Evolutionary conservation across 805 yeast genomes (phyloP).

Genomic region (Ogataea pini): DNA sequence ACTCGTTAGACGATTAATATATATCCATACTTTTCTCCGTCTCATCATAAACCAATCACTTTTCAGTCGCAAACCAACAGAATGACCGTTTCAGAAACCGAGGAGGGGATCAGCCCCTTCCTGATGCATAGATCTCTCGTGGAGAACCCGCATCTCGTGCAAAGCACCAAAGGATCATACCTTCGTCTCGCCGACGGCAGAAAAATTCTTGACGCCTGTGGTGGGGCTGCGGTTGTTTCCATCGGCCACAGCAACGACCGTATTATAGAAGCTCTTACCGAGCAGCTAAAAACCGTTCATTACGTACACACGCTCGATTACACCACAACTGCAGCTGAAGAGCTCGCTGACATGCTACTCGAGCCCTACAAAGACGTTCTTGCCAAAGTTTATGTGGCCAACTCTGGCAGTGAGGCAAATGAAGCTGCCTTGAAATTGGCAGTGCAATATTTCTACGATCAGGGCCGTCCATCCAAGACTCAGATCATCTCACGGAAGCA

Average conservation of each 20-base stretch:
- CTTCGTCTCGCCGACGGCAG: slow-evolving; percentile 15
- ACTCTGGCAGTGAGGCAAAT: slow-evolving; percentile 75
- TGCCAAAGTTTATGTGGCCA: slow-evolving; percentile 45
- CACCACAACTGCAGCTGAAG: slow-evolving; percentile 42
- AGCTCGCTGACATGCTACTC: slow-evolving; percentile 42
- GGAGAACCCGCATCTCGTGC: slow-evolving; percentile 6
- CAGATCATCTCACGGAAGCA: slow-evolving; percentile 43
- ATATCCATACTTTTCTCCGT: not conserved
- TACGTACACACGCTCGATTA: slow-evolving; percentile 34
- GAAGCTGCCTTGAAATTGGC: slow-evolving; percentile 76
- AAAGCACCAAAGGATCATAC: slow-evolving; percentile 16
- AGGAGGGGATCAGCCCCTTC: slow-evolving; percentile 5
- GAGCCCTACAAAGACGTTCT: slow-evolving; percentile 37
- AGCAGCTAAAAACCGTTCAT: slow-evolving; percentile 31
- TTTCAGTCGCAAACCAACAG: not conserved
- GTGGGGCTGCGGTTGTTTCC: slow-evolving; percentile 51
- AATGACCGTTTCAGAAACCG: not conserved
- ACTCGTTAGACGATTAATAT: no score
- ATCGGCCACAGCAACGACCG: slow-evolving; percentile 41
- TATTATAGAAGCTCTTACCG: slow-evolving; percentile 39
- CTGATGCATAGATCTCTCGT: slow-evolving; percentile 10
- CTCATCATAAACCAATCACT: not conserved
- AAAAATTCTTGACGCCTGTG: slow-evolving; percentile 38
- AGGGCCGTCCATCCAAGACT: slow-evolving; percentile 38
- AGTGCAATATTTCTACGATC: slow-evolving; percentile 43